Evolutionary conservation across 2,329 filamentous ascomycete species (phyloP).

Genomic region (Clonostachys solani): DNA sequence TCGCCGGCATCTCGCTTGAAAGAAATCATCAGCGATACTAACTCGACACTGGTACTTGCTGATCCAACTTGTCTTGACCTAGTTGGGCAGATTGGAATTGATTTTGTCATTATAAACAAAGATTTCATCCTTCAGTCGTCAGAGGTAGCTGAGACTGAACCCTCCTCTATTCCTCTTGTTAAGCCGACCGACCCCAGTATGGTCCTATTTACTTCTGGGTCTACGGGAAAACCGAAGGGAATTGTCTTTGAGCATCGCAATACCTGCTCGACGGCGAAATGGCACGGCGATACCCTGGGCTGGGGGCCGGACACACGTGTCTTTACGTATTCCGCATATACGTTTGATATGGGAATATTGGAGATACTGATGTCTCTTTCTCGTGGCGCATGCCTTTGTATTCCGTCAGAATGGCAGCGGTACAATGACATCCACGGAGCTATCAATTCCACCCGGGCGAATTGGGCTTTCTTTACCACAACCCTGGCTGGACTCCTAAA

Average conservation of each 20-base stretch:
- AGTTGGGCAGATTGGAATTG: background rate
- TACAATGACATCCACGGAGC: slow-evolving; percentile 4
- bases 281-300: slow-evolving; percentile 26
- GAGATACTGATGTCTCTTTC: slow-evolving; percentile 5
- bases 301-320: slow-evolving; percentile 20
- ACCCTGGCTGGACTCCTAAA: slow-evolving; percentile 13
- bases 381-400: slow-evolving; percentile 6
- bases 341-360: slow-evolving; percentile 6
- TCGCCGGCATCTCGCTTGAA: slow-evolving; percentile 13
- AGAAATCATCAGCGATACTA: background rate
- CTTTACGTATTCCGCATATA: slow-evolving; percentile 35
- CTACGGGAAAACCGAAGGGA: slow-evolving; percentile 6
- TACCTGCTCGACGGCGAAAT: slow-evolving; percentile 24
- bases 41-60: slow-evolving; percentile 1
- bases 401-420: slow-evolving; percentile 8
- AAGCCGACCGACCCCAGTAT: slow-evolving; percentile 5
- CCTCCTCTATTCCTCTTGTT: background rate
- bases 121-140: background rate
- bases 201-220: slow-evolving; percentile 3
- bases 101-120: background rate
- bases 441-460: slow-evolving; percentile 6
- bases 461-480: slow-evolving; percentile 5
- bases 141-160: background rate
- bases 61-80: background rate
- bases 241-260: slow-evolving; percentile 4